A percentile compares a stretch with the other conserved stretches of the same genome.
Conservation (phyloP, 2,329 filamentous ascomycete genomes). For the Phialophora expanda region DNA sequence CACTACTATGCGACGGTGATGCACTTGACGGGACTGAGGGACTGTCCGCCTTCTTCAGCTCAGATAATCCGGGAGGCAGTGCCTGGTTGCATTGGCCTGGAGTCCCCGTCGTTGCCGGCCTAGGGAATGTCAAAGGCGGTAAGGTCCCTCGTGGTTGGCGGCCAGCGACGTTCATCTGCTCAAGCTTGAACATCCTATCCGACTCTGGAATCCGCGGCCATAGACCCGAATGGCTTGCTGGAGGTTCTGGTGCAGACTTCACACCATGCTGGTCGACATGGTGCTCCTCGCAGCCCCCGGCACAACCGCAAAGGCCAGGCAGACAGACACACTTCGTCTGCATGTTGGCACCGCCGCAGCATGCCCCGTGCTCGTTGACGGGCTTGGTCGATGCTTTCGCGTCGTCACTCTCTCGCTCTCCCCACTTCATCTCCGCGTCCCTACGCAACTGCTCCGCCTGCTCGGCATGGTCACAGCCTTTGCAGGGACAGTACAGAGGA, state of each 20-base stretch:
- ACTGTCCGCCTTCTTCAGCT: not conserved
- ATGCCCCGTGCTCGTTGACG: not conserved
- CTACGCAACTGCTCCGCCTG: constrained; percentile 4
- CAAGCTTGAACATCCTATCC: not conserved
- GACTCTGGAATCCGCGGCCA: constrained; percentile 1
- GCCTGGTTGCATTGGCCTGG: not conserved
- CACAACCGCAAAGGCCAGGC: constrained; percentile 13
- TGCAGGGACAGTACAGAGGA: constrained; percentile 19
- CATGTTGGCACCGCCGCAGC: constrained; percentile 2
- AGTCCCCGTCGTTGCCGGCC: not conserved
- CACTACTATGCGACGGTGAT: not conserved
- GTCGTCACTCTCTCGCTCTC: not conserved
- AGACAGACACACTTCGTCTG: constrained; percentile 11
- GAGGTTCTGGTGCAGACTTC: not conserved
- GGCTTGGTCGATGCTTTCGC: not conserved
- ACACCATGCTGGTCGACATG: not conserved
- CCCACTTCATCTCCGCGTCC: constrained; percentile 11
- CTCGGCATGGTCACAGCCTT: constrained; percentile 20
- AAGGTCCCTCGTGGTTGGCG: not conserved
- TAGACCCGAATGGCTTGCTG: not conserved
- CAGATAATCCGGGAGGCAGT: not conserved
- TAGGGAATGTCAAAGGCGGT: not conserved
- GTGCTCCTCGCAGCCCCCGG: not conserved
- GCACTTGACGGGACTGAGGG: not conserved
- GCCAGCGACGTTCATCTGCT: no score